phyloP scores from a whole-genome alignment of 768 basidiomycete genomes.

The Rhodotorula diobovata region DNA sequence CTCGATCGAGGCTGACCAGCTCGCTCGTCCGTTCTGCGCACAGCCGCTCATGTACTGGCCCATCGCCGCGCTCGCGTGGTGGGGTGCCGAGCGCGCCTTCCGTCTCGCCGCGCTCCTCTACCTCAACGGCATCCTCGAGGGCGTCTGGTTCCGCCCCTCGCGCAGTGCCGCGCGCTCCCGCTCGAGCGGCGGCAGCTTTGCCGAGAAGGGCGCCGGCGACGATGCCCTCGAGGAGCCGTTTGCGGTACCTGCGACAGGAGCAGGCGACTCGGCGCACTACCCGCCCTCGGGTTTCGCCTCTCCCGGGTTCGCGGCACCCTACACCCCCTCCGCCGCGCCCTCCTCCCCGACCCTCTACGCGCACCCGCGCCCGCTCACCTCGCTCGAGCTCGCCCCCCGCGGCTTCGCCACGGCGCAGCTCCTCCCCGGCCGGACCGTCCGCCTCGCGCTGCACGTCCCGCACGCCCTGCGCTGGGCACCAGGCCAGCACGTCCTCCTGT shows the following conservation, averaged over 20 bases:
- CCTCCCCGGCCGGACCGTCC: constrained; percentile 65
- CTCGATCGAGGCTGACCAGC: not conserved
- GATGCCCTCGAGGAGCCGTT: not conserved
- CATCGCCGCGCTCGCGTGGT: constrained; percentile 59
- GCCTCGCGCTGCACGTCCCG: constrained; percentile 61
- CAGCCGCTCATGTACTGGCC: constrained; percentile 57
- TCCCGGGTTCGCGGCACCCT: not conserved
- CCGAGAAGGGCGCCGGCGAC: not conserved
- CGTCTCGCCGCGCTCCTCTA: constrained; percentile 58
- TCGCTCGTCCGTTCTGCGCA: no score
- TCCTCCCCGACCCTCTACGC: not conserved
- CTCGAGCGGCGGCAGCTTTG: constrained; percentile 1
- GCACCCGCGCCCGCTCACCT: not conserved
- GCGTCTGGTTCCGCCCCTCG: constrained; percentile 10
- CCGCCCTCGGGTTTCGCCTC: constrained; percentile 10
- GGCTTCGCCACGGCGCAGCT: constrained; percentile 68
- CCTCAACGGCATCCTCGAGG: constrained; percentile 53
- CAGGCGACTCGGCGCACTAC: not conserved
- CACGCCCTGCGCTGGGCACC: constrained; percentile 63
- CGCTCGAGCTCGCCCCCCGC: constrained; percentile 52
- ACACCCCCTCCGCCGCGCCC: not conserved
- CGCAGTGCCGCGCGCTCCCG: not conserved
- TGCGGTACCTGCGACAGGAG: not conserved
- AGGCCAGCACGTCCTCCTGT: constrained; percentile 72
- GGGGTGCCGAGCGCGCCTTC: constrained; percentile 62